Evolutionary conservation across 805 yeast genomes (phyloP), one percentile per base, ranked within the genome.

Genomic region (Debaryomyces maramus): DNA sequence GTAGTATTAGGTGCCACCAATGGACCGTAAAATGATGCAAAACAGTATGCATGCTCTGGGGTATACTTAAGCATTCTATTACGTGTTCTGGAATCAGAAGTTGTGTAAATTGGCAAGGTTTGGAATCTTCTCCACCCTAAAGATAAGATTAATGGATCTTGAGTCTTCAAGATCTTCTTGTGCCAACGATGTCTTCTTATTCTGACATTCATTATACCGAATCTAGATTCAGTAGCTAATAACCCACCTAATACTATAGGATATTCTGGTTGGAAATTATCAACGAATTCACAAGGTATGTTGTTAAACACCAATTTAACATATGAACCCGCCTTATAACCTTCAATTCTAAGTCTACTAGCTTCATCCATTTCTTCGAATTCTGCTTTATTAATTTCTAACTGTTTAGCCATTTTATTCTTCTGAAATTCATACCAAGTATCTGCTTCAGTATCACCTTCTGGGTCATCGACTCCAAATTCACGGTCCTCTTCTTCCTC

Each of bases 101-200:
- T 93, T 3, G 99, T 90, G 61, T 90, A 93, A 18, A 93, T 77
- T 6, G 99, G 99, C 40, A 91, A 68, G 0, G 99, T 90, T 65
- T 93, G 99, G 70, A 93, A 95, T 63, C 99, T 77, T 70, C 99
- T 81, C 99, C 99, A 93, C 27, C 99, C 99, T 31, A 93, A 67
- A 0, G 98, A 91, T 35, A 93, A 61, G 39, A 93, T 88, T 49
- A 95, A 73, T 1, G 99, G 99, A 67, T 93, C 99, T 58, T 88
- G 95, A 7, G 97, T 80, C 64, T 93, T 93, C 53, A 93, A 73
- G 43, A 95, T 88, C 75, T 89, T 89, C 60, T 89, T 91, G 67
- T 93, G 97, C 99, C 99, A 93, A 72, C 99, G 82, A 61, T 93
- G 99, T 65, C 97, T 83, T 80, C 97, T 89, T 45, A 93, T 80